phyloP scores from a whole-genome alignment of 75 land plant species.

The Chamaecyparis obtusa region DNA sequence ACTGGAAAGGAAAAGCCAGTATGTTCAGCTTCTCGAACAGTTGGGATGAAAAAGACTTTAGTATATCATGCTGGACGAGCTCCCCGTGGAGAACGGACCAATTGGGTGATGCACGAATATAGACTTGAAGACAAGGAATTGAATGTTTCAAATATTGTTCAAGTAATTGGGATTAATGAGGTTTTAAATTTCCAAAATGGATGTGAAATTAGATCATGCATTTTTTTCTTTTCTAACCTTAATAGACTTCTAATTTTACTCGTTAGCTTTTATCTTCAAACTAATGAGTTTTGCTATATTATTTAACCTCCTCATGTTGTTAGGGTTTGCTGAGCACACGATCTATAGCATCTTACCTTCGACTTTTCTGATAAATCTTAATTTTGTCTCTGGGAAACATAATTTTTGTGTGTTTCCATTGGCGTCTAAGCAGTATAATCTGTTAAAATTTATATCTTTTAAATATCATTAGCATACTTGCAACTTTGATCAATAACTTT shows the following conservation, averaged over 20 bases:
- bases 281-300: background rate
- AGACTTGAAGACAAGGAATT: constrained; percentile 11
- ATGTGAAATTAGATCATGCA: background rate
- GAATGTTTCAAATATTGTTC: background rate
- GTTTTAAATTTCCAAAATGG: background rate
- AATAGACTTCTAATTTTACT: background rate
- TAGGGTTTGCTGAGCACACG: background rate
- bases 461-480: too few relatives aligned
- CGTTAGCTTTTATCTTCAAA: background rate
- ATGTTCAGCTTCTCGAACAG: constrained; percentile 15
- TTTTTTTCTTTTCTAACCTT: background rate
- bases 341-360: background rate
- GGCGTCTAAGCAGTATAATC: background rate
- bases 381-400: background rate
- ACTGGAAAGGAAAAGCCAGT: constrained; percentile 56
- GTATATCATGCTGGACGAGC: constrained; percentile 10
- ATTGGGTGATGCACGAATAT: constrained; percentile 20
- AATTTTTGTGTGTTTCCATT: background rate
- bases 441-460: too few relatives aligned
- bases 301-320: background rate
- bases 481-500: background rate
- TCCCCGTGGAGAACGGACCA: constrained; percentile 11
- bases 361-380: background rate
- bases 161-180: background rate
- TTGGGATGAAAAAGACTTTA: constrained; percentile 23